Percentiles rank a stretch among this genome's conserved stretches.
Evolutionary conservation across 176 grass and related monocot species (phyloP).

Genomic region (Tillandsia fasciculata): DNA sequence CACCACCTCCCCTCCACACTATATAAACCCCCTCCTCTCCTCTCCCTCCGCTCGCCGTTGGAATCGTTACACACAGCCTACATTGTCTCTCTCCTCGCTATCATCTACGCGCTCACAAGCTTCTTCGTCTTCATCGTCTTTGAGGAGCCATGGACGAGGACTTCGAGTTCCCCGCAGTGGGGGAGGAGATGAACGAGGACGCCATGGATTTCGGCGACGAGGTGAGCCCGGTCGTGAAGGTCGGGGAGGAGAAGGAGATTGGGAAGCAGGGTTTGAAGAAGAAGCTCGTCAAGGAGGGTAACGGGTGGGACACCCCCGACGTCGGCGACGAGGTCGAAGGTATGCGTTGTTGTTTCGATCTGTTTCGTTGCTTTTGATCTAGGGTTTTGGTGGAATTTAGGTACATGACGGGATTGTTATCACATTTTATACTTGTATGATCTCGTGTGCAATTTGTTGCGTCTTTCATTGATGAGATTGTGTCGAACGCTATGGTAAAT

Average conservation of each 20-base stretch:
- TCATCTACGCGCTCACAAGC: neutral
- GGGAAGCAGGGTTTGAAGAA: conserved; percentile 68
- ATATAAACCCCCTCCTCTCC: neutral
- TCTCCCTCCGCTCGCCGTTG: neutral
- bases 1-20: neutral
- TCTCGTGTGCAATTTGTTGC: too few relatives aligned
- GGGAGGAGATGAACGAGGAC: conserved; percentile 30
- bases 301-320: conserved; percentile 37
- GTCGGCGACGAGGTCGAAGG: conserved; percentile 75
- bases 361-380: too few relatives aligned
- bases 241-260: conserved; percentile 56
- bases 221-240: conserved; percentile 32
- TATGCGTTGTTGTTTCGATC: conserved; percentile 6
- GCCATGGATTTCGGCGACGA: conserved; percentile 34
- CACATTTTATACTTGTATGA: too few relatives aligned
- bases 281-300: conserved; percentile 59
- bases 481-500: too few relatives aligned
- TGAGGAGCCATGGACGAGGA: conserved; percentile 48
- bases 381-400: too few relatives aligned
- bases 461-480: too few relatives aligned
- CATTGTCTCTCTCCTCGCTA: neutral
- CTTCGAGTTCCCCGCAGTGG: conserved; percentile 28
- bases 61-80: neutral
- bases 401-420: too few relatives aligned
- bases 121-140: neutral